Conservation (phyloP, 2,329 filamentous ascomycete genomes). For the Blastomyces emzantsi region DNA sequence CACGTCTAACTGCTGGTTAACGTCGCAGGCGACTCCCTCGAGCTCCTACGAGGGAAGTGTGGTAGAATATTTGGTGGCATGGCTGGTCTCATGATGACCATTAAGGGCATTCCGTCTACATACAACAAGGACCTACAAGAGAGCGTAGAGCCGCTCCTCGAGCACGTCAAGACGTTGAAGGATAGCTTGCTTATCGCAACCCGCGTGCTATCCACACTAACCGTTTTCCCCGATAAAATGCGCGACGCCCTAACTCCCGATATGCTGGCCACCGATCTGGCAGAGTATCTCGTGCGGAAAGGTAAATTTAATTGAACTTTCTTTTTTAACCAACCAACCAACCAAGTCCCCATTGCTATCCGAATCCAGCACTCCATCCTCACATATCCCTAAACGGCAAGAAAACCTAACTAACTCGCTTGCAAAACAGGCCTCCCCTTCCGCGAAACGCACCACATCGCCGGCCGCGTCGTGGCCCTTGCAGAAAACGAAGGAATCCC, state of each 20-base stretch:
- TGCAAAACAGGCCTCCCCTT: slow-evolving; percentile 52
- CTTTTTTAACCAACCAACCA: too few relatives aligned
- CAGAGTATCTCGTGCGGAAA: slow-evolving; percentile 38
- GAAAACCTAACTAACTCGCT: neutral
- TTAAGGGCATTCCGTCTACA: slow-evolving; percentile 66
- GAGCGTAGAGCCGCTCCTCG: slow-evolving; percentile 74
- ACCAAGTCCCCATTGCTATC: neutral
- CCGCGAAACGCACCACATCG: slow-evolving; percentile 71
- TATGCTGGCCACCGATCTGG: slow-evolving; percentile 61
- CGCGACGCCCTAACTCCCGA: slow-evolving; percentile 65
- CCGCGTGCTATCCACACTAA: slow-evolving; percentile 66
- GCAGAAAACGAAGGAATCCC: slow-evolving; percentile 56
- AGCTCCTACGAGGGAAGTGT: slow-evolving; percentile 67
- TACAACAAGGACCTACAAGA: slow-evolving; percentile 96
- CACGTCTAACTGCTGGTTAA: neutral
- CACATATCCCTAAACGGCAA: neutral
- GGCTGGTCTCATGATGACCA: slow-evolving; percentile 67
- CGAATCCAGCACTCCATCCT: neutral
- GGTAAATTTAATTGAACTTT: neutral
- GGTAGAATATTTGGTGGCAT: slow-evolving; percentile 73
- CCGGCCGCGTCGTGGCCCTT: slow-evolving; percentile 61
- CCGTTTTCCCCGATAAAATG: slow-evolving; percentile 65
- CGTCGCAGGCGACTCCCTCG: slow-evolving; percentile 50
- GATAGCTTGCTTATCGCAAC: slow-evolving; percentile 78
- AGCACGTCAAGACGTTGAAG: slow-evolving; percentile 68